These are phyloP conservation scores for Cystofilobasidium capitatum DNA, from an alignment of 768 basidiomycete species.

Conservation along the genomic window DNA sequence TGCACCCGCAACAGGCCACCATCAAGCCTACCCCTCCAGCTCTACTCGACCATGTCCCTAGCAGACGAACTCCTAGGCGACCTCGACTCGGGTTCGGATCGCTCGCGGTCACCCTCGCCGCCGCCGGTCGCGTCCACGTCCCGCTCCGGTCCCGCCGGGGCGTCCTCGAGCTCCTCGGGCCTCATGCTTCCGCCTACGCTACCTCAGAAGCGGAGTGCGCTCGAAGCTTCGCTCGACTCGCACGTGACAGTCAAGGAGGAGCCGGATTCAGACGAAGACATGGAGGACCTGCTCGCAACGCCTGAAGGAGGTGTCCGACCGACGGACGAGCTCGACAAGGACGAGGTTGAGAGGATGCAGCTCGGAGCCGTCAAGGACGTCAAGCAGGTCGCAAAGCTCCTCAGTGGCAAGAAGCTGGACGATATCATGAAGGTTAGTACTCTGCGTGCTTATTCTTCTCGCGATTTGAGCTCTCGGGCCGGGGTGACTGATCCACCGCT, in stretches of 20 bases:
- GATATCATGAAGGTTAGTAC: slow-evolving; percentile 66
- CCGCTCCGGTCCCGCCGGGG: slow-evolving; percentile 19
- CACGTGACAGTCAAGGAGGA: slow-evolving; percentile 44
- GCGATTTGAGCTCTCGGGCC: no score
- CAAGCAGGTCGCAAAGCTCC: slow-evolving; percentile 73
- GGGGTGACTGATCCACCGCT: background rate
- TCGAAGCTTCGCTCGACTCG: slow-evolving; percentile 47
- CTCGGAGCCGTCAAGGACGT: slow-evolving; percentile 76
- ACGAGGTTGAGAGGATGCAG: slow-evolving; percentile 92
- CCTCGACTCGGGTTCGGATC: slow-evolving; percentile 59
- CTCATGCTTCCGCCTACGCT: slow-evolving; percentile 39
- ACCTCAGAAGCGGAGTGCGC: slow-evolving; percentile 30
- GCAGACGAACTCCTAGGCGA: slow-evolving; percentile 90
- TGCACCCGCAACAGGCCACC: background rate
- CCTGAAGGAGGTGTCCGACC: slow-evolving; percentile 69
- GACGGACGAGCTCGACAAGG: slow-evolving; percentile 88
- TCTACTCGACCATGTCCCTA: slow-evolving; percentile 42
- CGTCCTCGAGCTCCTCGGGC: slow-evolving; percentile 27
- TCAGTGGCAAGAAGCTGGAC: slow-evolving; percentile 74
- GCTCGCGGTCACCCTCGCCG: slow-evolving; percentile 3
- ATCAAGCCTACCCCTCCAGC: background rate
- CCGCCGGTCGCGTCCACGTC: background rate
- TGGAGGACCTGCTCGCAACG: slow-evolving; percentile 56
- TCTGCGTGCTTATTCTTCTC: background rate
- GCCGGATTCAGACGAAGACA: slow-evolving; percentile 42